A percentile compares a stretch with the other conserved stretches of the same genome.
phyloP scores from a whole-genome alignment of 106 monocot species.

The Chionographis japonica region DNA sequence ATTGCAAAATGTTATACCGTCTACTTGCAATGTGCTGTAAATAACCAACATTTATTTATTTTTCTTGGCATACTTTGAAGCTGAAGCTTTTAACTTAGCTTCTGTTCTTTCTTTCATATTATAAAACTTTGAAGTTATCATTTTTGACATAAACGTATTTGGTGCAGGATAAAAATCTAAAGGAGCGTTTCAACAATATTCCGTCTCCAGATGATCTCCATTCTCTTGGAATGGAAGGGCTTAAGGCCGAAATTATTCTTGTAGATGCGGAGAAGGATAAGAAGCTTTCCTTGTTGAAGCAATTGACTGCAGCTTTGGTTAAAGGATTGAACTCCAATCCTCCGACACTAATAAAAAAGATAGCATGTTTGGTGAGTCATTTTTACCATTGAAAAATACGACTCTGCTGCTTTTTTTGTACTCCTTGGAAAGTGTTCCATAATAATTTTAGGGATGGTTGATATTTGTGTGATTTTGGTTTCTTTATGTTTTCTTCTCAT shows the following conservation, averaged over 20 bases:
- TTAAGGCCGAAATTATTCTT: constrained; percentile 87
- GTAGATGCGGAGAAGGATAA: constrained; percentile 95
- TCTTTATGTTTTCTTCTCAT: no score
- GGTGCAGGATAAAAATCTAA: constrained; percentile 90
- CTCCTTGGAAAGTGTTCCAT: not conserved
- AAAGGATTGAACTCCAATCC: constrained; percentile 79
- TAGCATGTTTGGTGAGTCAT: constrained; percentile 84
- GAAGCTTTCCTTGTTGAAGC: constrained; percentile 92
- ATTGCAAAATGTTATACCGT: no score
- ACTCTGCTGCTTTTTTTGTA: not conserved
- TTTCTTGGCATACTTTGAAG: no score
- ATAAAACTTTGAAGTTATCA: no score
- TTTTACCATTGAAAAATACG: not conserved
- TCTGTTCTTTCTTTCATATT: not conserved
- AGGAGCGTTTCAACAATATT: constrained; percentile 73
- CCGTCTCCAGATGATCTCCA: constrained; percentile 81
- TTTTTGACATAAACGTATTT: not conserved
- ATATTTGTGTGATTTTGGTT: no score
- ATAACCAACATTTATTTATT: no score
- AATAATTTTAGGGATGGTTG: no score
- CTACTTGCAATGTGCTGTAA: no score
- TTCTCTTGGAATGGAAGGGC: constrained; percentile 65
- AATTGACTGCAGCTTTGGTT: constrained; percentile 77
- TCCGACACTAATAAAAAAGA: constrained; percentile 78
- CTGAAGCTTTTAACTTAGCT: not conserved